phyloP scores from a whole-genome alignment of 176 grass and related monocot species.

The Thinopyrum elongatum region DNA sequence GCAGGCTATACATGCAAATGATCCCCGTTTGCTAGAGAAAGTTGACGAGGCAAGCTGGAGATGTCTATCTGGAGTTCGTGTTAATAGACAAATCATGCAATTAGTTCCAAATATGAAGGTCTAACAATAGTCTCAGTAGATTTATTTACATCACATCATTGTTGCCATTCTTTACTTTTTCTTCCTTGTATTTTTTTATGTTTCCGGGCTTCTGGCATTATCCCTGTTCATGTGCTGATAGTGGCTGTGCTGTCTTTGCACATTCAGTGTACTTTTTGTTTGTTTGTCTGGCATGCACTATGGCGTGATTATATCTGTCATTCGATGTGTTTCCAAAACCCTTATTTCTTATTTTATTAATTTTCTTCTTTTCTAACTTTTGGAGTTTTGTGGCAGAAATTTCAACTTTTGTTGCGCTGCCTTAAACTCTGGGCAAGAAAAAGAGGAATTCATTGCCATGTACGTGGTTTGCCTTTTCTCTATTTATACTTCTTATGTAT shows the following conservation, averaged over 20 bases:
- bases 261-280: background rate
- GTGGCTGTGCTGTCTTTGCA: constrained; percentile 1
- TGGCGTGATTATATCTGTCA: constrained; percentile 14
- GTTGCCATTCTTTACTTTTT: constrained; percentile 19
- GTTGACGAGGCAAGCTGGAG: constrained; percentile 68
- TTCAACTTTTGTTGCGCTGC: constrained; percentile 62
- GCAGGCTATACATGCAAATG: constrained; percentile 60
- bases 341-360: background rate
- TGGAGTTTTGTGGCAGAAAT: constrained; percentile 45
- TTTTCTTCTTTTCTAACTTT: constrained; percentile 10
- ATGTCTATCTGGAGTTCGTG: constrained; percentile 71
- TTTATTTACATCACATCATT: constrained; percentile 4
- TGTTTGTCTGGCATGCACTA: background rate
- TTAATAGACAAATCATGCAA: constrained; percentile 60
- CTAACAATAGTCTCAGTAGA: background rate
- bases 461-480: constrained; percentile 31
- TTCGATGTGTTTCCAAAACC: background rate
- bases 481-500: background rate
- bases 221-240: background rate
- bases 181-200: background rate
- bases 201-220: background rate
- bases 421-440: constrained; percentile 76
- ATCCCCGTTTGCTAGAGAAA: constrained; percentile 37
- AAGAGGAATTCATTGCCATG: constrained; percentile 71
- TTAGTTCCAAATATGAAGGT: constrained; percentile 82